These are phyloP conservation scores for Eucalyptus marginata DNA, from an alignment of 345 rosid species.

Conservation along the genomic window DNA sequence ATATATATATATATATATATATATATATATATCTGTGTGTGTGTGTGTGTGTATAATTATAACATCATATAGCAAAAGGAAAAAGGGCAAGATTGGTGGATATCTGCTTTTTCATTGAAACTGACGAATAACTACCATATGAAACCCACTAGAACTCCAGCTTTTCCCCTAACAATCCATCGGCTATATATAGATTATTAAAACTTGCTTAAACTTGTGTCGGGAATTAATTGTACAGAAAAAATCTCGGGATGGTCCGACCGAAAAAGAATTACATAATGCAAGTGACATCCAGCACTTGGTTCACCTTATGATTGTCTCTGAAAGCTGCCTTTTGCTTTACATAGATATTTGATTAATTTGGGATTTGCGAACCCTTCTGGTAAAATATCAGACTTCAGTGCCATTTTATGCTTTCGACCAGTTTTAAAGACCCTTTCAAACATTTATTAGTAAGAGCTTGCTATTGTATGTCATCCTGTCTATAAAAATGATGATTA, in stretches of 20 bases:
- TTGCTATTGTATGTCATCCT: neutral
- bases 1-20: no score
- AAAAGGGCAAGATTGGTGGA: neutral
- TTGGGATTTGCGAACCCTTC: neutral
- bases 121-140: neutral
- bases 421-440: neutral
- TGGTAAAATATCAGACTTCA: neutral
- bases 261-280: neutral
- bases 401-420: neutral
- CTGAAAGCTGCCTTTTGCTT: neutral
- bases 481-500: neutral
- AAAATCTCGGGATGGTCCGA: neutral
- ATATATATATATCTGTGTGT: no score
- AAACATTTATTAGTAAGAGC: neutral
- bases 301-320: neutral
- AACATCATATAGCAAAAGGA: neutral
- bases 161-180: neutral
- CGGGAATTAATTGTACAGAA: neutral
- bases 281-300: neutral
- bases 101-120: neutral
- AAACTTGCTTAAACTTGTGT: neutral
- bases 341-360: neutral
- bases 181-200: neutral
- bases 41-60: no score
- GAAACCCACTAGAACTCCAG: neutral